Evolutionary conservation across 2,329 filamentous ascomycete genomes (phyloP).

Genomic region (Cladosporium sp.): DNA sequence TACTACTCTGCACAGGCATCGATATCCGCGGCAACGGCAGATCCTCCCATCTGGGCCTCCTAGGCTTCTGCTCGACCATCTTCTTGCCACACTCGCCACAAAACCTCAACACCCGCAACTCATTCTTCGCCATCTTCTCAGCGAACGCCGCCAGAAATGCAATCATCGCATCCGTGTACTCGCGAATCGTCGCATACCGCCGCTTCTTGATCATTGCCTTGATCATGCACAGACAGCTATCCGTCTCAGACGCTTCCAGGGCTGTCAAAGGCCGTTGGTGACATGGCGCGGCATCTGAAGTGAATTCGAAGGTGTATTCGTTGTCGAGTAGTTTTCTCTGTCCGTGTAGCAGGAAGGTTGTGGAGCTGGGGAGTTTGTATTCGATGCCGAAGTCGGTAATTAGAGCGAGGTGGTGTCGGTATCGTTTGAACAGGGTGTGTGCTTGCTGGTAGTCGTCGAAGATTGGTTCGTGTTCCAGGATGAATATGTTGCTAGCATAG

Average conservation of each 20-base stretch:
- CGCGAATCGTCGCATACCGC: neutral
- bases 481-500: conserved; percentile 12
- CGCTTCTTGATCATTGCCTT: neutral
- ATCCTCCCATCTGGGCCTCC: neutral
- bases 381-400: conserved; percentile 9
- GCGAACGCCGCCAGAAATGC: conserved; percentile 8
- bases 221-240: conserved; percentile 13
- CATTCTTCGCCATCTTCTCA: conserved; percentile 12
- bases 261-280: conserved; percentile 11
- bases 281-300: neutral
- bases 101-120: conserved; percentile 2
- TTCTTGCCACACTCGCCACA: conserved; percentile 9
- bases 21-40: neutral
- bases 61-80: conserved; percentile 15
- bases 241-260: conserved; percentile 3
- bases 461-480: neutral
- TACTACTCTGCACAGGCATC: neutral
- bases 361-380: conserved; percentile 10
- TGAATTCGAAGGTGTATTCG: neutral
- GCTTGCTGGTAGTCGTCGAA: neutral
- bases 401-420: neutral
- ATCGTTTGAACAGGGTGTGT: neutral
- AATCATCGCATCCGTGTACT: conserved; percentile 4
- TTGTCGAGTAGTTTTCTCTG: neutral
- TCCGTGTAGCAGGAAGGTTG: neutral